phyloP scores from a whole-genome alignment of 768 basidiomycete genomes.

The Hypsizygus marmoreus region DNA sequence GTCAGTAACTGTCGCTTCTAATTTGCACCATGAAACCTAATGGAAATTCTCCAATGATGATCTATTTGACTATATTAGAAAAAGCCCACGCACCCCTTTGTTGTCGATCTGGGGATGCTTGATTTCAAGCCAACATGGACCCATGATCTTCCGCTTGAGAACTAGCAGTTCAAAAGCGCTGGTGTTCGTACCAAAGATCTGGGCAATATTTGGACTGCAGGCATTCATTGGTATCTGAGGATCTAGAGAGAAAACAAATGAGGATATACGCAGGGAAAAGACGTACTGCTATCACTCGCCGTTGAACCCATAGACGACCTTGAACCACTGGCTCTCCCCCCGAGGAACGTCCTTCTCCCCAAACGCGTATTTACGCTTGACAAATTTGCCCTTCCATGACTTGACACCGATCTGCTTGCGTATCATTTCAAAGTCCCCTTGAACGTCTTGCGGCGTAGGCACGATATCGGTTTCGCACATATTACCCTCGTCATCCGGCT shows the following conservation, averaged over 20 bases:
- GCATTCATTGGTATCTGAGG: slow-evolving; percentile 72
- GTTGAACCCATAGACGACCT: slow-evolving; percentile 89
- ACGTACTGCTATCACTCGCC: slow-evolving; percentile 47
- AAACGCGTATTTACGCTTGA: slow-evolving; percentile 90
- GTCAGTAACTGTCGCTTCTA: slow-evolving; percentile 80
- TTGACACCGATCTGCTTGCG: slow-evolving; percentile 73
- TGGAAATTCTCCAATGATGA: background rate
- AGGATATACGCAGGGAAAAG: background rate
- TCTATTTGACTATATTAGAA: slow-evolving; percentile 1
- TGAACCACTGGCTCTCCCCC: slow-evolving; percentile 84
- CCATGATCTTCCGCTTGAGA: slow-evolving; percentile 97
- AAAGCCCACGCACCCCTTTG: slow-evolving; percentile 64
- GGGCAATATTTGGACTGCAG: slow-evolving; percentile 80
- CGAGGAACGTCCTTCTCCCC: slow-evolving; percentile 81
- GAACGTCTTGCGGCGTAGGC: slow-evolving; percentile 71
- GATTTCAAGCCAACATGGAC: slow-evolving; percentile 94
- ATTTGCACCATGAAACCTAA: slow-evolving; percentile 96
- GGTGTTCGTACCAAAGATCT: slow-evolving; percentile 90
- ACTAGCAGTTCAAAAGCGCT: slow-evolving; percentile 92
- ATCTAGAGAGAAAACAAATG: slow-evolving; percentile 42
- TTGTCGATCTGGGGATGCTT: slow-evolving; percentile 73
- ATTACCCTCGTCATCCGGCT: slow-evolving; percentile 57
- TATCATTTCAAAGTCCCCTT: slow-evolving; percentile 80
- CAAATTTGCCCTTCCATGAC: slow-evolving; percentile 79
- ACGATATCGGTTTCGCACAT: slow-evolving; percentile 74